These are phyloP conservation scores for Halenospora varia DNA, from an alignment of 495 filamentous ascomycete species.

Conservation along the genomic window DNA sequence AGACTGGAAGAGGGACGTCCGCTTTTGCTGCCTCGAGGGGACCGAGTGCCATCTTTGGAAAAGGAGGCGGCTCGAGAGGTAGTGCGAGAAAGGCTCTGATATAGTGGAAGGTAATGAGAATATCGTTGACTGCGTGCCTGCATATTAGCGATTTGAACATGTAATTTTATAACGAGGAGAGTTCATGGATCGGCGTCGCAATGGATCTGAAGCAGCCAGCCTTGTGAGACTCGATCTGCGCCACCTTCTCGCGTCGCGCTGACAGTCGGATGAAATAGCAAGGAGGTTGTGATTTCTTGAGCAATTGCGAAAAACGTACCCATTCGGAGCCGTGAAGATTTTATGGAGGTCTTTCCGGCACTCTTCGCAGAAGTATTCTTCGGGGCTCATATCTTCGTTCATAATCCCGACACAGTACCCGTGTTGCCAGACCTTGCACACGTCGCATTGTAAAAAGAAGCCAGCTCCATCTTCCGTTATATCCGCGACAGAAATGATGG, in stretches of 20 bases:
- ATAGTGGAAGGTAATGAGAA: constrained; percentile 52
- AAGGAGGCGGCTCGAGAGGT: constrained; percentile 52
- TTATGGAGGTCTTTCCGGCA: constrained; percentile 90
- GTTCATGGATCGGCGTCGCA: constrained; percentile 5
- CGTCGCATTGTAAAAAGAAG: constrained; percentile 97
- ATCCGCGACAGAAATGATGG: constrained; percentile 59
- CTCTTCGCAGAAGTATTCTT: constrained; percentile 96
- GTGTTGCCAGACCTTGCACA: constrained; percentile 98
- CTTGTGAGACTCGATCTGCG: constrained; percentile 40
- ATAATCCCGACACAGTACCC: constrained; percentile 97
- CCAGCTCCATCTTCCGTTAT: constrained; percentile 83
- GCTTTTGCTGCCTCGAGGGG: constrained; percentile 45
- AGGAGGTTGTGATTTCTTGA: constrained; percentile 29
- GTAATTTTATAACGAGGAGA: constrained; percentile 4
- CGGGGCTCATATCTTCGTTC: constrained; percentile 84
- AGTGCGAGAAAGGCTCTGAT: constrained; percentile 37
- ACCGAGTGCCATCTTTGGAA: constrained; percentile 51
- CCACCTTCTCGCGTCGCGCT: constrained; percentile 40
- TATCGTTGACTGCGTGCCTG: constrained; percentile 44
- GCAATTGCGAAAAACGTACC: constrained; percentile 55
- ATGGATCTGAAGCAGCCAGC: constrained; percentile 29
- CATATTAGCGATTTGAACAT: constrained; percentile 19
- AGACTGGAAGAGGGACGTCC: constrained; percentile 39
- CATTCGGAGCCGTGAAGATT: constrained; percentile 72
- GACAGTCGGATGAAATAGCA: constrained; percentile 38